Conservation (phyloP, 2,329 filamentous ascomycete genomes). For the Leptographium radiaticola region DNA sequence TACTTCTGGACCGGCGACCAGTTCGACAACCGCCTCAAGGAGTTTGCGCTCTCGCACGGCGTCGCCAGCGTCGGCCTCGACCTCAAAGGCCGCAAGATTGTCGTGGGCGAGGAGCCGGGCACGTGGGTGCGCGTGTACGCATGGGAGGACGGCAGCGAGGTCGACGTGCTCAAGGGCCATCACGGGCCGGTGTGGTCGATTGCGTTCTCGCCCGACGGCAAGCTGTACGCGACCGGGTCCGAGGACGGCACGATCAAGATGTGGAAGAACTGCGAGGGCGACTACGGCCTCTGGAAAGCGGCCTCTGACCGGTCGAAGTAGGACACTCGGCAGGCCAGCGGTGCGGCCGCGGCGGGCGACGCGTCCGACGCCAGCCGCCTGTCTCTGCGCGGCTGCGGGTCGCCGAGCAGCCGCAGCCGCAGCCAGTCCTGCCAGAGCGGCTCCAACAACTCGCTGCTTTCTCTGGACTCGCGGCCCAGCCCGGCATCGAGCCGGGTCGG, state of each 20-base stretch:
- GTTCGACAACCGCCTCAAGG: conserved; percentile 64
- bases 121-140: conserved; percentile 96
- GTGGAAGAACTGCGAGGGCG: conserved; percentile 58
- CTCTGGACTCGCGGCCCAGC: not conserved
- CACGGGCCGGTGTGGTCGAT: conserved; percentile 97
- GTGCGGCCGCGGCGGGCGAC: not conserved
- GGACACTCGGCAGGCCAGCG: conserved; percentile 13
- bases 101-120: conserved; percentile 82
- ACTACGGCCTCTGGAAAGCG: conserved; percentile 50
- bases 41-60: conserved; percentile 66
- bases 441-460: not conserved
- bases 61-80: conserved; percentile 87
- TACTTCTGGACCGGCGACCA: conserved; percentile 77
- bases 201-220: conserved; percentile 87
- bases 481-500: conserved; percentile 1
- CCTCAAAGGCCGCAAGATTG: conserved; percentile 64
- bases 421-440: conserved; percentile 3
- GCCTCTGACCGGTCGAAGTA: conserved; percentile 24
- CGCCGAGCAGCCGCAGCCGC: conserved; percentile 4
- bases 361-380: not conserved
- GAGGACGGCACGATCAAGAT: conserved; percentile 97
- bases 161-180: conserved; percentile 92
- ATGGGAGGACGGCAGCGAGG: conserved; percentile 69
- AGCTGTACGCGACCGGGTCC: conserved; percentile 89
- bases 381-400: not conserved